Evolutionary conservation across 2,329 filamentous ascomycete genomes (phyloP).

Genomic region (Hymenoscyphus linearis): DNA sequence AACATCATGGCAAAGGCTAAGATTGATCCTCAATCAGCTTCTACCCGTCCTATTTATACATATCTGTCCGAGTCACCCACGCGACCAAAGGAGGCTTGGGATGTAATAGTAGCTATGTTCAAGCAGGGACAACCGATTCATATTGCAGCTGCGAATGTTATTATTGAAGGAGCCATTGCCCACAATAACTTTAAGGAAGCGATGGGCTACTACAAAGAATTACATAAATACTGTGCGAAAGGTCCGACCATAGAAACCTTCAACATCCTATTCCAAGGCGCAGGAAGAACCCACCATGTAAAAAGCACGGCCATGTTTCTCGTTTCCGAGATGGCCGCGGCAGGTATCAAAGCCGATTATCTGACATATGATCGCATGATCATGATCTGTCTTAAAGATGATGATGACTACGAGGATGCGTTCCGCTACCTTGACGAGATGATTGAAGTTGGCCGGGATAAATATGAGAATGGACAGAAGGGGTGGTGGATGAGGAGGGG

Average conservation of each 20-base stretch:
- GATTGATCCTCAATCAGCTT: slow-evolving; percentile 49
- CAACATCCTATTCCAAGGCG: slow-evolving; percentile 51
- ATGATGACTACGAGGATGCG: slow-evolving; percentile 41
- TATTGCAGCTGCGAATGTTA: slow-evolving; percentile 42
- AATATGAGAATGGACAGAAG: slow-evolving; percentile 16
- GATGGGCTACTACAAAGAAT: slow-evolving; percentile 54
- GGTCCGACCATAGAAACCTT: slow-evolving; percentile 51
- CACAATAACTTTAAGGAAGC: slow-evolving; percentile 43
- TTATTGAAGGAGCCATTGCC: slow-evolving; percentile 32
- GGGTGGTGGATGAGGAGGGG: slow-evolving; percentile 32
- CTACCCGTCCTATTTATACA: slow-evolving; percentile 57
- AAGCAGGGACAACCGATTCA: slow-evolving; percentile 45
- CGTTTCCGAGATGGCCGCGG: slow-evolving; percentile 54
- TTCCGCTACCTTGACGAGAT: slow-evolving; percentile 47
- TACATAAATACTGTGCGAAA: slow-evolving; percentile 45
- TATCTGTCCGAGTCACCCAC: slow-evolving; percentile 45
- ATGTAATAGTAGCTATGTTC: slow-evolving; percentile 51
- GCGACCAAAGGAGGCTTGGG: slow-evolving; percentile 45
- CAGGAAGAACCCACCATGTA: slow-evolving; percentile 29
- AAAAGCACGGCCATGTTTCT: slow-evolving; percentile 56
- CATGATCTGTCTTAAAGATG: slow-evolving; percentile 45
- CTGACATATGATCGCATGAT: slow-evolving; percentile 59
- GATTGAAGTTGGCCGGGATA: slow-evolving; percentile 34
- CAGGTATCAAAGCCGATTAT: slow-evolving; percentile 48
- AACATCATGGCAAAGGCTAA: slow-evolving; percentile 67